A percentile compares a stretch with the other conserved stretches of the same genome.
phyloP scores from a whole-genome alignment of 306 rosid species.

The Quillaja saponaria region DNA sequence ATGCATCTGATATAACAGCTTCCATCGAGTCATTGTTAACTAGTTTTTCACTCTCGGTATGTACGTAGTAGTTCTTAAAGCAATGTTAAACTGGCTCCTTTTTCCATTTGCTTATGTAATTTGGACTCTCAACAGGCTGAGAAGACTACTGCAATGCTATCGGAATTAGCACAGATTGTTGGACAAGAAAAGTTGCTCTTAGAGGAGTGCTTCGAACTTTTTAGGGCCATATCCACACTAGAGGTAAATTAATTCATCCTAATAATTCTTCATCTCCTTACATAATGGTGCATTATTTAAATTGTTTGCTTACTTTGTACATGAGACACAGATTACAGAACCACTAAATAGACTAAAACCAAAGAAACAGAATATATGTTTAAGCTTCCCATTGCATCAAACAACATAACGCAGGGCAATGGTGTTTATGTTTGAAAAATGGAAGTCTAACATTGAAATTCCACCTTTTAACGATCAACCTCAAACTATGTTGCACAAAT shows the following conservation, averaged over 20 bases:
- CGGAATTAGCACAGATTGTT: constrained; percentile 63
- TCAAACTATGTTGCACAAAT: no score
- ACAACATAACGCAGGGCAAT: no score
- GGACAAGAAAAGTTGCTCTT: constrained; percentile 64
- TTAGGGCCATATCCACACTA: constrained; percentile 38
- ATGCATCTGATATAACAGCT: constrained; percentile 51
- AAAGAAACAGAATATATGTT: no score
- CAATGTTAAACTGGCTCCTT: no score
- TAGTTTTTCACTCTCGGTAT: constrained; percentile 45
- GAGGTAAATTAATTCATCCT: constrained; percentile 48
- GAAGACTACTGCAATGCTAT: constrained; percentile 45
- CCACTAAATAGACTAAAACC: no score
- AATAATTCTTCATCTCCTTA: neutral
- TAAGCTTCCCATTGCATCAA: no score
- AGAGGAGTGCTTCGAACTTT: constrained; percentile 59
- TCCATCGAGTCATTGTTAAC: constrained; percentile 47
- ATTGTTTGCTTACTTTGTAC: neutral
- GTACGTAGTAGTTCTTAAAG: neutral
- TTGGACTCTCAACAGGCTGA: constrained; percentile 47
- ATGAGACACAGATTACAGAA: no score
- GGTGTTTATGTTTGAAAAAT: no score
- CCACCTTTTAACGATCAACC: no score
- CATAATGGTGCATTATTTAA: neutral
- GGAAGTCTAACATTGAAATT: no score
- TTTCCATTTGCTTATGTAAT: no score